Evolutionary conservation across 148 eudicot genomes (phyloP).

Genomic region (Spergularia bocconei): DNA sequence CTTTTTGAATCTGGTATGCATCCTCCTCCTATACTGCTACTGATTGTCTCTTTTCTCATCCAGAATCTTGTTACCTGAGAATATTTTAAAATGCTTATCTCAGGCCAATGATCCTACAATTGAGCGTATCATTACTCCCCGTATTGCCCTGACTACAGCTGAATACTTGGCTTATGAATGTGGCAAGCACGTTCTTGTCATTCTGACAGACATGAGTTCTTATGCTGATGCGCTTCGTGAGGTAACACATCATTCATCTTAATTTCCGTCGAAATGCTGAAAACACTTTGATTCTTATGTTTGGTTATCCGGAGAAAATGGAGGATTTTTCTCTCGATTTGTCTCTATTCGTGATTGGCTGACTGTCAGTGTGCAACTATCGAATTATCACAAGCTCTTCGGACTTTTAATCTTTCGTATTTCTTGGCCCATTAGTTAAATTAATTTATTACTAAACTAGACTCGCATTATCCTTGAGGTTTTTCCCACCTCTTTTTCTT

Average conservation of each 20-base stretch:
- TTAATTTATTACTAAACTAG: no score
- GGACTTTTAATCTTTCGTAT: no score
- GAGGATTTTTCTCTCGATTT: no score
- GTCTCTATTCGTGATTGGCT: no score
- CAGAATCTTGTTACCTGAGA: not conserved
- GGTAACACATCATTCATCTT: slow-evolving; percentile 41
- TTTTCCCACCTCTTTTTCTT: no score
- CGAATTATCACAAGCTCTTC: no score
- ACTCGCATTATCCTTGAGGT: no score
- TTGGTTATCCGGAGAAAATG: not conserved
- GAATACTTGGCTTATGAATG: slow-evolving; percentile 99
- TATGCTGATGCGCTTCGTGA: slow-evolving; percentile 99
- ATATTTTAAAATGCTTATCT: slow-evolving; percentile 9
- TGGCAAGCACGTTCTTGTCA: slow-evolving; percentile 99
- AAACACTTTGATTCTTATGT: not conserved
- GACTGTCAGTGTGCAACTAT: no score
- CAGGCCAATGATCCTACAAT: slow-evolving; percentile 99
- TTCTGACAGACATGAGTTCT: slow-evolving; percentile 97
- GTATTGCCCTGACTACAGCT: slow-evolving; percentile 97
- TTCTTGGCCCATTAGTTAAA: no score
- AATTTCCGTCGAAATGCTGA: not conserved
- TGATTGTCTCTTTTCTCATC: not conserved
- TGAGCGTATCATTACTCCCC: slow-evolving; percentile 98
- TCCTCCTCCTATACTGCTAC: not conserved
- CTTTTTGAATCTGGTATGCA: slow-evolving; percentile 77